Base-by-base conservation (phyloP, 345 rosid genomes). In the Salix caprea region DNA sequence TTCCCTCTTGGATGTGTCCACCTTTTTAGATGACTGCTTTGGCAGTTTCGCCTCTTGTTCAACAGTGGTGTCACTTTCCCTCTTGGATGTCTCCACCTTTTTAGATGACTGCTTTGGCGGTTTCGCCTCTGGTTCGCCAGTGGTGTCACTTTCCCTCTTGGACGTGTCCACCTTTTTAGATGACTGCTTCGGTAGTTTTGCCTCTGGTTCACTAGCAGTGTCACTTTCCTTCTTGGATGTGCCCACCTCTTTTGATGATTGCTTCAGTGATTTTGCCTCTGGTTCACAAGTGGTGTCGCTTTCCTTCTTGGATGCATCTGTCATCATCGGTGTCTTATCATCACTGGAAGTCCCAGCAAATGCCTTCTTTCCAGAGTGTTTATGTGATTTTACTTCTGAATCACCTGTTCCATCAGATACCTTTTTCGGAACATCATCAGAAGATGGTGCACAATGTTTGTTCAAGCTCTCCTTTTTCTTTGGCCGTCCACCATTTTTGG, bases 401-500 rank as follows among this genome's bases (percentile, higher is more conserved):
- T 86, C 90, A 60, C 88, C 86, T 62, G 80, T 76, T 74, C 70
- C 90, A 73, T 85, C 95, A 70, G 87, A 79, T 62, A 72, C 84
- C 79, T 81, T 89, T 78, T 81, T 81, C 23, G 87, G 71, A 71
- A 78, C 80, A 76, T 77, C 81, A 70, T 75, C 86, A 82, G 83
- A 77, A 69, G 91, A 82, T 61, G 82, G 70, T 52, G 79, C 67
- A 26, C 79, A 76, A 67, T 90, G 90, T 78, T 86, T 89, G 5
- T 26, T 58, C 42, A 74, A 60, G 74, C 73, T 84, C 76, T 86
- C 90, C 79, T 87, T 90, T 85, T 84, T 90, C 89, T 90, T 91
- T 78, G 80, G 69, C 60, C 83, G 82, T 71, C 76, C 83, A 64
- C 70, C 74, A 86, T 81, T 90, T 76, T 78, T 87, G 54, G 89